These are phyloP conservation scores for Naematelia encephala DNA, from an alignment of 768 basidiomycete species.

Conservation along the genomic window DNA sequence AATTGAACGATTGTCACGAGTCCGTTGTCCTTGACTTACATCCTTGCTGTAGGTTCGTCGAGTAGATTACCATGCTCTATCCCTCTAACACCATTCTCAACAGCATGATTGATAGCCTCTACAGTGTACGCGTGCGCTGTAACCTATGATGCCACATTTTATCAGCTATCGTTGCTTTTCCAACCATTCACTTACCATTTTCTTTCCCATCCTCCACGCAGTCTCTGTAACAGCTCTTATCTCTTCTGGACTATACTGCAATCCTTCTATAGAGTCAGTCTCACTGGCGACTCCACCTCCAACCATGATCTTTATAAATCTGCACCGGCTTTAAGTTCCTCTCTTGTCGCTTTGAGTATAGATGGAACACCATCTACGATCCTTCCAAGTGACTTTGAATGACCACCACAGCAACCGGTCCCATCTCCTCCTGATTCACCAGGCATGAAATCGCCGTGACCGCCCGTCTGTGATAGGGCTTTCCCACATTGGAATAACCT, in stretches of 20 bases:
- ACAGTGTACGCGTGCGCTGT: slow-evolving; percentile 52
- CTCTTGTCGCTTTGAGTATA: slow-evolving; percentile 51
- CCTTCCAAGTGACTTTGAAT: slow-evolving; percentile 44
- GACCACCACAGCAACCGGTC: slow-evolving; percentile 52
- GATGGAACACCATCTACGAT: slow-evolving; percentile 53
- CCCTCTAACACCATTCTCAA: slow-evolving; percentile 55
- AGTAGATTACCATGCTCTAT: slow-evolving; percentile 58
- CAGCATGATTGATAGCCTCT: slow-evolving; percentile 55
- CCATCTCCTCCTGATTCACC: slow-evolving; percentile 23
- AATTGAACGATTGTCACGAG: too few species aligned
- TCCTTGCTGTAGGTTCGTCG: slow-evolving; percentile 52
- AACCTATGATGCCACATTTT: slow-evolving; percentile 16
- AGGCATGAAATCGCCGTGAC: slow-evolving; percentile 52
- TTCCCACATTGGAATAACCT: slow-evolving; percentile 53
- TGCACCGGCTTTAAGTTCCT: slow-evolving; percentile 53
- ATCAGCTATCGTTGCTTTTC: neutral
- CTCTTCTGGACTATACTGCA: slow-evolving; percentile 55
- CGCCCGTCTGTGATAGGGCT: slow-evolving; percentile 54
- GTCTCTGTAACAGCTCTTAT: slow-evolving; percentile 54
- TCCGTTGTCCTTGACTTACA: slow-evolving; percentile 34
- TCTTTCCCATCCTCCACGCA: slow-evolving; percentile 53
- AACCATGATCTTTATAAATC: slow-evolving; percentile 53
- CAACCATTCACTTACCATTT: slow-evolving; percentile 16
- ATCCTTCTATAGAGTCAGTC: slow-evolving; percentile 55
- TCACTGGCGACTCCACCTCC: slow-evolving; percentile 55